Evolutionary conservation across 768 basidiomycete species (phyloP).

Genomic region (Exsudoporus frostii): DNA sequence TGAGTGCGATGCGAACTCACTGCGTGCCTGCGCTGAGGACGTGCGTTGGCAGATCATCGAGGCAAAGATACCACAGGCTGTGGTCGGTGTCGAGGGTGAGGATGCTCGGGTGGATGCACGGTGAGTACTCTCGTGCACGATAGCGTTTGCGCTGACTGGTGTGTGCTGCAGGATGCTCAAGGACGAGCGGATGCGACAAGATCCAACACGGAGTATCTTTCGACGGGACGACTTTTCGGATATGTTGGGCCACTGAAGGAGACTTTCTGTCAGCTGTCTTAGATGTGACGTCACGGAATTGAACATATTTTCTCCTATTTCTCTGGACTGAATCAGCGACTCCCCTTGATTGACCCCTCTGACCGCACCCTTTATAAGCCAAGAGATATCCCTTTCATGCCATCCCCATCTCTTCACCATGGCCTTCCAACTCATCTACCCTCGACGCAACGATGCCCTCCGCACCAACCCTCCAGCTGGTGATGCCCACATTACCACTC

Average conservation of each 20-base stretch:
- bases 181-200: conserved; percentile 72
- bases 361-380: conserved; percentile 8
- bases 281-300: conserved; percentile 23
- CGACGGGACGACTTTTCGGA: conserved; percentile 49
- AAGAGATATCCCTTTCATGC: accelerated
- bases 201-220: conserved; percentile 49
- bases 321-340: conserved; percentile 11
- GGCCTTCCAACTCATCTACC: conserved; percentile 7
- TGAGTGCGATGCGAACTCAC: conserved; percentile 38
- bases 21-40: not conserved
- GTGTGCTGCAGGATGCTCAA: conserved; percentile 68
- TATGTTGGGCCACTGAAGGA: conserved; percentile 33
- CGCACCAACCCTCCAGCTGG: conserved; percentile 36
- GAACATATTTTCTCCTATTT: conserved; percentile 17
- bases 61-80: conserved; percentile 86
- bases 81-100: conserved; percentile 85
- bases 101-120: conserved; percentile 85
- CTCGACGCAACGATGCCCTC: conserved; percentile 32
- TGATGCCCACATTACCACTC: conserved; percentile 38
- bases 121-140: conserved; percentile 45
- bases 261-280: not conserved
- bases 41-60: conserved; percentile 69
- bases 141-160: not conserved
- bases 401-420: conserved; percentile 13
- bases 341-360: conserved; percentile 12